Evolutionary conservation across 1,139 yeast genomes (phyloP).

Genomic region (Eremothecium gossypii): DNA sequence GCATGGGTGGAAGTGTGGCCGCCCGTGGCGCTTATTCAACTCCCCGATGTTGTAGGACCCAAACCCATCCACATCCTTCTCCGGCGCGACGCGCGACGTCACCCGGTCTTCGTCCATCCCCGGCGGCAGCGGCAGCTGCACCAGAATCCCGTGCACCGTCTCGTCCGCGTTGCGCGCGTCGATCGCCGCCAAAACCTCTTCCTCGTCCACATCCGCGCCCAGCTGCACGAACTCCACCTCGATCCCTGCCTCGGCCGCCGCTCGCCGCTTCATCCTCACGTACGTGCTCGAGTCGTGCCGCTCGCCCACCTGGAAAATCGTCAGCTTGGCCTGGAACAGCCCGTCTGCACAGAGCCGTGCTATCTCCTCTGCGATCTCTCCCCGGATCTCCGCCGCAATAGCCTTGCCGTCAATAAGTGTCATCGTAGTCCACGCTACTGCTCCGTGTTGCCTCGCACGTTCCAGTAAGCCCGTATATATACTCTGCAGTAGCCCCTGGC

Average conservation of each 20-base stretch:
- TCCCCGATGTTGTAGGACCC: constrained; percentile 89
- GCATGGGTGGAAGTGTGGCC: constrained; percentile 83
- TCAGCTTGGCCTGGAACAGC: constrained; percentile 64
- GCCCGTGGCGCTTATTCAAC: constrained; percentile 79
- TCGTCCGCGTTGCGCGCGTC: constrained; percentile 56
- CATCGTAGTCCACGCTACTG: constrained; percentile 1
- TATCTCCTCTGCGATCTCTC: constrained; percentile 44
- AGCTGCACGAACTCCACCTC: constrained; percentile 59
- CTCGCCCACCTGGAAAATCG: constrained; percentile 83
- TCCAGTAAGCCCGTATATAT: background rate
- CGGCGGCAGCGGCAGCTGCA: constrained; percentile 83
- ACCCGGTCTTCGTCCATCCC: constrained; percentile 72
- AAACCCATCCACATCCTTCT: constrained; percentile 94
- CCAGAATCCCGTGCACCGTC: constrained; percentile 75
- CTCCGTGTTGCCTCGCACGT: background rate
- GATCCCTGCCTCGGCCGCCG: constrained; percentile 79
- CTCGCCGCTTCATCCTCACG: constrained; percentile 88
- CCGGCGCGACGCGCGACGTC: constrained; percentile 66
- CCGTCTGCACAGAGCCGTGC: constrained; percentile 44
- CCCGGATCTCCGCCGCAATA: constrained; percentile 49
- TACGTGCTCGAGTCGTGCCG: constrained; percentile 92
- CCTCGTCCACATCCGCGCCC: constrained; percentile 45
- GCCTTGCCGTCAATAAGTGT: constrained; percentile 57
- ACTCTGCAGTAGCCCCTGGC: background rate
- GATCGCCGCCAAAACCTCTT: constrained; percentile 51